Percentiles rank a stretch among this genome's conserved stretches.
phyloP scores from a whole-genome alignment of 2,329 filamentous ascomycete species.

The Xylariales sp. region DNA sequence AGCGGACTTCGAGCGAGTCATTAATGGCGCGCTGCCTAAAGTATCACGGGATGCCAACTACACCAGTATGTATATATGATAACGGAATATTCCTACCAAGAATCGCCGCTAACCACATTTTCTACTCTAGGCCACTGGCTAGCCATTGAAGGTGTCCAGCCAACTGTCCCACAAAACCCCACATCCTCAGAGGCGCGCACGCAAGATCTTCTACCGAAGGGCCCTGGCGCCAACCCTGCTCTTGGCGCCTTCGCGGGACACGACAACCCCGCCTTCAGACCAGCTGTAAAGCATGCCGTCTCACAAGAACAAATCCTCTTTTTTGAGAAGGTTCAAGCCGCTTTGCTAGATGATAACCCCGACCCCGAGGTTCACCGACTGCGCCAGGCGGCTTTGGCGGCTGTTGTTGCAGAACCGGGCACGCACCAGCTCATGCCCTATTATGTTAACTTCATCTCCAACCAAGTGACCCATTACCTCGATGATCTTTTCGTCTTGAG shows the following conservation, averaged over 20 bases:
- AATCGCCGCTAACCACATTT: conserved; percentile 31
- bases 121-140: conserved; percentile 84
- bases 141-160: conserved; percentile 96
- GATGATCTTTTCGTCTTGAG: conserved; percentile 89
- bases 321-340: conserved; percentile 93
- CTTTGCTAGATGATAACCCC: conserved; percentile 87
- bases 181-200: conserved; percentile 84
- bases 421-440: conserved; percentile 96
- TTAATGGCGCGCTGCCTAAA: conserved; percentile 94
- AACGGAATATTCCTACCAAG: background rate
- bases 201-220: conserved; percentile 89
- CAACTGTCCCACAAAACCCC: conserved; percentile 95
- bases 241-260: conserved; percentile 85
- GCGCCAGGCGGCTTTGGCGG: conserved; percentile 85
- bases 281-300: conserved; percentile 93
- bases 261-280: conserved; percentile 86
- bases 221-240: conserved; percentile 85
- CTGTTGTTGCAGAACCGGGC: conserved; percentile 87
- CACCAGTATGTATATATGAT: conserved; percentile 71
- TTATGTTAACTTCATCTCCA: conserved; percentile 94
- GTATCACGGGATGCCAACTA: conserved; percentile 93
- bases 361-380: conserved; percentile 79
- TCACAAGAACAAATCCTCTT: conserved; percentile 96
- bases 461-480: conserved; percentile 93
- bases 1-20: conserved; percentile 98